Conservation (phyloP, 257 asterid genomes). For the Henckelia pumila region DNA sequence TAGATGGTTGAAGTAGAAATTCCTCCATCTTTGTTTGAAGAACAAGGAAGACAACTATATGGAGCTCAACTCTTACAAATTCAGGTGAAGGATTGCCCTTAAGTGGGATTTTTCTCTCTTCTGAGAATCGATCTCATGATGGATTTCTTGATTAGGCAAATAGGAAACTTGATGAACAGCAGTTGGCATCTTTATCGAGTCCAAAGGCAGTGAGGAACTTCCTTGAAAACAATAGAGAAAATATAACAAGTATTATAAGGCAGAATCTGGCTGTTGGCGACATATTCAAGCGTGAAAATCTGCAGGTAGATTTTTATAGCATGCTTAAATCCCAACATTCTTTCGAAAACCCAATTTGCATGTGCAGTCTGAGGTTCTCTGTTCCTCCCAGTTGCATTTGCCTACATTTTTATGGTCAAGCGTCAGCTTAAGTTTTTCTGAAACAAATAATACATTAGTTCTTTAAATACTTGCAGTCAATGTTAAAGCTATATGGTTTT, state of each 20-base stretch:
- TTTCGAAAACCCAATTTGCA: background rate
- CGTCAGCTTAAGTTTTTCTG: background rate
- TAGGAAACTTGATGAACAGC: slow-evolving; percentile 72
- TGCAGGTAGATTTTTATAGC: slow-evolving; percentile 49
- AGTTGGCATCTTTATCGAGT: slow-evolving; percentile 76
- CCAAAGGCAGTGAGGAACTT: slow-evolving; percentile 83
- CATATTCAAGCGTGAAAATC: slow-evolving; percentile 83
- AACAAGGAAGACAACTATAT: slow-evolving; percentile 94
- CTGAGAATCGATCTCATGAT: slow-evolving; percentile 15
- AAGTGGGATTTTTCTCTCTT: background rate
- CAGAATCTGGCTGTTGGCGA: slow-evolving; percentile 98
- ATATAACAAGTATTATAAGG: slow-evolving; percentile 63
- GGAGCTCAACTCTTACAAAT: slow-evolving; percentile 91
- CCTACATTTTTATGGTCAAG: background rate
- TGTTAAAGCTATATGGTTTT: slow-evolving; percentile 10
- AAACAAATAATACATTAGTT: background rate
- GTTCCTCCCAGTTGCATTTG: background rate
- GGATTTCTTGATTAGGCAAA: slow-evolving; percentile 55
- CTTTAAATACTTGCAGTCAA: background rate
- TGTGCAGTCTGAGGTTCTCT: slow-evolving; percentile 4
- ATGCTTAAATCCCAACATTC: too few species aligned
- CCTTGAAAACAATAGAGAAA: slow-evolving; percentile 68
- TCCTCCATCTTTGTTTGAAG: slow-evolving; percentile 89
- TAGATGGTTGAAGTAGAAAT: slow-evolving; percentile 87
- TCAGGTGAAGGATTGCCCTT: slow-evolving; percentile 50